These are phyloP conservation scores for Saccharomyces jurei DNA, from an alignment of 805 yeast genomes.

Conservation along the genomic window DNA sequence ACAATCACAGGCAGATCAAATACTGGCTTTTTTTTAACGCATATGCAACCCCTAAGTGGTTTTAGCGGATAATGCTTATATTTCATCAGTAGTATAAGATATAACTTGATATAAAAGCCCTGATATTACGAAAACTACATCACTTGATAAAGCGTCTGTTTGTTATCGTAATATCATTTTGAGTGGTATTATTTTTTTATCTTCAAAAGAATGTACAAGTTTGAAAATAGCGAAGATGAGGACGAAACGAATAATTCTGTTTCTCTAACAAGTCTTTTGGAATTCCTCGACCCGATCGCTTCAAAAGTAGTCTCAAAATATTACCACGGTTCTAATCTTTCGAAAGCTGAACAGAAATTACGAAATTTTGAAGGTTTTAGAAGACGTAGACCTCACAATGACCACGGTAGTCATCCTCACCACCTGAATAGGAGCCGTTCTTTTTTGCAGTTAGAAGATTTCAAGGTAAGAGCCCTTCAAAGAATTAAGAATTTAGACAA, in stretches of 20 bases:
- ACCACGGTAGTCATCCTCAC: not conserved
- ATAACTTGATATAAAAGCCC: not conserved
- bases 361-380: not conserved
- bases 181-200: not conserved
- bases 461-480: conserved; percentile 13
- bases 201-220: not conserved
- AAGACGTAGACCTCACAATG: not conserved
- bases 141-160: not conserved
- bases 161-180: not conserved
- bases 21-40: not conserved
- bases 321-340: conserved; percentile 1
- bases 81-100: not conserved
- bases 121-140: not conserved
- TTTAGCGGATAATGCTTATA: not conserved
- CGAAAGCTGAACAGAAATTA: not conserved
- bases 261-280: conserved; percentile 18
- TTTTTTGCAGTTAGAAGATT: conserved; percentile 16
- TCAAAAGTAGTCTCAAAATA: conserved; percentile 16
- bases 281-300: conserved; percentile 25
- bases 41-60: not conserved
- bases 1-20: not conserved
- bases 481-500: conserved; percentile 22
- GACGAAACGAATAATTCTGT: not conserved
- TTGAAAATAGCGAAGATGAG: not conserved
- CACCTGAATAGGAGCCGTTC: conserved; percentile 6